These are phyloP conservation scores for Xylaria acuta DNA, from an alignment of 495 filamentous ascomycete genomes.

Conservation along the genomic window DNA sequence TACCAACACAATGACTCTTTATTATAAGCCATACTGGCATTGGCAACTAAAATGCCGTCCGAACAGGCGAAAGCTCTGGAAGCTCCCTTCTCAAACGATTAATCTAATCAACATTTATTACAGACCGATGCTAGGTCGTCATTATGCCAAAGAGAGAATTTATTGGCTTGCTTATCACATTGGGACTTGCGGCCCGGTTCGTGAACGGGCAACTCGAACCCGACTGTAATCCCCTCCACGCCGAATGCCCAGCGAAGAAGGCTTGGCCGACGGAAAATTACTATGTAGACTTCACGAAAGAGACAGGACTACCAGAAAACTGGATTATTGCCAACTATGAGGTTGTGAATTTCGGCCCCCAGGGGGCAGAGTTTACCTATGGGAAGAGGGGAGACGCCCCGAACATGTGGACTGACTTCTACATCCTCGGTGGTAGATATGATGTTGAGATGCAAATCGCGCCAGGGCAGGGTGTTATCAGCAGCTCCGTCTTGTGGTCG, in stretches of 20 bases:
- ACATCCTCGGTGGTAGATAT: conserved; percentile 81
- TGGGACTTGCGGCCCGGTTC: conserved; percentile 35
- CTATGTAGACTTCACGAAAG: conserved; percentile 42
- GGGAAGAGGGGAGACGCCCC: conserved; percentile 76
- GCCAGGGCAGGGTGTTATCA: conserved; percentile 76
- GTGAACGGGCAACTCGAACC: conserved; percentile 38
- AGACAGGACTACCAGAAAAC: conserved; percentile 27
- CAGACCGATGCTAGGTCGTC: conserved; percentile 26
- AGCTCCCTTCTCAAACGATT: conserved; percentile 23
- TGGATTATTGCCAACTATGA: conserved; percentile 35
- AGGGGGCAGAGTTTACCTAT: conserved; percentile 78
- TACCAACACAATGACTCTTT: conserved; percentile 40
- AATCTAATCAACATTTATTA: conserved; percentile 26
- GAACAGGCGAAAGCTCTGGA: background rate
- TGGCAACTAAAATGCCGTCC: conserved; percentile 19
- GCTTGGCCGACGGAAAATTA: conserved; percentile 35
- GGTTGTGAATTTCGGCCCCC: conserved; percentile 53
- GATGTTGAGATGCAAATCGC: conserved; percentile 73
- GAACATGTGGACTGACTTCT: conserved; percentile 70
- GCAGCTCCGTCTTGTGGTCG: conserved; percentile 83
- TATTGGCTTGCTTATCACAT: conserved; percentile 33
- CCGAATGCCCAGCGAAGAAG: conserved; percentile 37
- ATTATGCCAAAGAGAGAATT: conserved; percentile 37
- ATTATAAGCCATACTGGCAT: conserved; percentile 35
- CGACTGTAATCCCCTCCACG: conserved; percentile 38